phyloP scores from a whole-genome alignment of 768 basidiomycete species.

The Nevesoporus exiguus region DNA sequence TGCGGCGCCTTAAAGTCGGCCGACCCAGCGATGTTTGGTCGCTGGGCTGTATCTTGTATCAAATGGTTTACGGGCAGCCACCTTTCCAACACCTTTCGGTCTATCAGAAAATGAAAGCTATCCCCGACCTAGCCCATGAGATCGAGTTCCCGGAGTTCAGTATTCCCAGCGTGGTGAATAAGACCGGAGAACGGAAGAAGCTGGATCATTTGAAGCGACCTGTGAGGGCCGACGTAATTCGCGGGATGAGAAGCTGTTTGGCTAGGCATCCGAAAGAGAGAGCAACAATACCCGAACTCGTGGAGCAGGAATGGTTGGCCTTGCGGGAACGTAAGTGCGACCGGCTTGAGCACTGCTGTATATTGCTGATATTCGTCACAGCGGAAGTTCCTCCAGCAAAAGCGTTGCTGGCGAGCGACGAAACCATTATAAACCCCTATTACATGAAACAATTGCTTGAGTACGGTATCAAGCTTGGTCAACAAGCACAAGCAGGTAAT shows the following conservation, averaged over 20 bases:
- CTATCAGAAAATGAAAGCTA: conserved; percentile 90
- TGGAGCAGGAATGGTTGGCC: conserved; percentile 77
- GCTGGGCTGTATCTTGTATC: conserved; percentile 94
- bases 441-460: conserved; percentile 74
- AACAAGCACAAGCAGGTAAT: conserved; percentile 34
- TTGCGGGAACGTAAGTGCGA: conserved; percentile 40
- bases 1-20: conserved; percentile 90
- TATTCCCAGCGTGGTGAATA: conserved; percentile 39
- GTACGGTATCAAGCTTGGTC: conserved; percentile 66
- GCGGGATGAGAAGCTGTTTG: conserved; percentile 80
- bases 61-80: conserved; percentile 94
- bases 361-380: conserved; percentile 7
- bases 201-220: conserved; percentile 65
- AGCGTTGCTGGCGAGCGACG: conserved; percentile 42
- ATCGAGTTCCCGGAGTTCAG: conserved; percentile 83
- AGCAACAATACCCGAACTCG: conserved; percentile 81
- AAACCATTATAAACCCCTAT: conserved; percentile 73
- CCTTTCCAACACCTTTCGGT: conserved; percentile 87
- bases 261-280: conserved; percentile 76
- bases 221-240: conserved; percentile 76
- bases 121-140: conserved; percentile 69
- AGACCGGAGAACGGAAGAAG: conserved; percentile 40
- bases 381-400: conserved; percentile 31
- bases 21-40: conserved; percentile 98
- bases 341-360: not conserved